These are phyloP conservation scores for Tricholoma sp. DNA, from an alignment of 768 basidiomycete genomes.

Conservation along the genomic window DNA sequence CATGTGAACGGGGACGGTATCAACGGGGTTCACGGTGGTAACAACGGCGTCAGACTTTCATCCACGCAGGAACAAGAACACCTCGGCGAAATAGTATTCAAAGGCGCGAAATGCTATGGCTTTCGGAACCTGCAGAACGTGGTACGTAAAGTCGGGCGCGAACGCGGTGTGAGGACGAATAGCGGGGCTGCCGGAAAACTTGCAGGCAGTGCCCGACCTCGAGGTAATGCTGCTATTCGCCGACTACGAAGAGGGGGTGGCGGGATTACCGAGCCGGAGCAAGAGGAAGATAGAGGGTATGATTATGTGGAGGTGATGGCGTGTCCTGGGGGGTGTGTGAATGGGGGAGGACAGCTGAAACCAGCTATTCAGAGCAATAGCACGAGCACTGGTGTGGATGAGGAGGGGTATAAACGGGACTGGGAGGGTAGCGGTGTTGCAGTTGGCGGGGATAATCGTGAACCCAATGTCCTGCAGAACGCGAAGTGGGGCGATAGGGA, in stretches of 20 bases:
- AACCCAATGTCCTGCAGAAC: slow-evolving; percentile 26
- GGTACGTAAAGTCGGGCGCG: slow-evolving; percentile 87
- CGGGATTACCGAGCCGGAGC: slow-evolving; percentile 29
- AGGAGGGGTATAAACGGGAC: slow-evolving; percentile 62
- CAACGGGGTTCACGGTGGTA: neutral
- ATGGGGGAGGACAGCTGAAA: slow-evolving; percentile 89
- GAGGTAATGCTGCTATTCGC: slow-evolving; percentile 5
- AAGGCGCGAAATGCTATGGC: slow-evolving; percentile 93
- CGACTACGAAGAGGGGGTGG: slow-evolving; percentile 22
- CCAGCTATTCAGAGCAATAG: slow-evolving; percentile 16
- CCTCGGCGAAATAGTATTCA: slow-evolving; percentile 69
- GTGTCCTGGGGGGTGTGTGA: slow-evolving; percentile 95
- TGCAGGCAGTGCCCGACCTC: slow-evolving; percentile 17
- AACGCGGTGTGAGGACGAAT: slow-evolving; percentile 68
- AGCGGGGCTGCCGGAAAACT: slow-evolving; percentile 61
- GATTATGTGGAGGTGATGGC: slow-evolving; percentile 99
- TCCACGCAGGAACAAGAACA: slow-evolving; percentile 22
- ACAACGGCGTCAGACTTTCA: neutral
- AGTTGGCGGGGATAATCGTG: slow-evolving; percentile 13
- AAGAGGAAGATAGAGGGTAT: slow-evolving; percentile 45
- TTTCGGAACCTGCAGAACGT: slow-evolving; percentile 97
- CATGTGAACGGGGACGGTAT: neutral
- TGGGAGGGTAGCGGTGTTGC: slow-evolving; percentile 55
- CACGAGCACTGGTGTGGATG: slow-evolving; percentile 27
- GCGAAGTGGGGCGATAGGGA: slow-evolving; percentile 79